phyloP scores from a whole-genome alignment of 2,329 filamentous ascomycete species.

The Colletotrichum godetiae region DNA sequence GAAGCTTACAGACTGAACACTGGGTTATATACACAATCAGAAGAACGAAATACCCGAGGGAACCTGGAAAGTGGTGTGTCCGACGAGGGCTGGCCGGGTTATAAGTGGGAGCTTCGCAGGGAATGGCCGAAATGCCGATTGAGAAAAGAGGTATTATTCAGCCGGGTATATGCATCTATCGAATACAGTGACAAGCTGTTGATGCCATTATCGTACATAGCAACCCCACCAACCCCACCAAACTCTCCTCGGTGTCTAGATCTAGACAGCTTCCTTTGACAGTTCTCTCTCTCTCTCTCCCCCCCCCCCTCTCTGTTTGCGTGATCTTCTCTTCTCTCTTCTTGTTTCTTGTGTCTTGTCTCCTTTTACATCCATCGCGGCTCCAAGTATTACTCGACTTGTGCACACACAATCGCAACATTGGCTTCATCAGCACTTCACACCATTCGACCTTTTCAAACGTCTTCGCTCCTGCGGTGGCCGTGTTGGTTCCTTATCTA shows the following conservation, averaged over 20 bases:
- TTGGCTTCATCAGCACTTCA: neutral
- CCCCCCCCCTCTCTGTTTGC: too few relatives aligned
- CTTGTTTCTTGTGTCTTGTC: neutral
- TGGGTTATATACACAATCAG: neutral
- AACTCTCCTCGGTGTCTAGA: neutral
- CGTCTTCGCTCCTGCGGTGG: neutral
- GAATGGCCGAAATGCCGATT: neutral
- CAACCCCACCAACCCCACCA: neutral
- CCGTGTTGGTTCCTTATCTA: neutral
- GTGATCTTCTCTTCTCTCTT: neutral
- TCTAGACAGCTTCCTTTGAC: neutral
- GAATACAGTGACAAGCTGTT: neutral
- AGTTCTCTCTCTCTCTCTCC: neutral
- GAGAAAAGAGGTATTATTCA: slow-evolving; percentile 4
- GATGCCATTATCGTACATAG: slow-evolving; percentile 22
- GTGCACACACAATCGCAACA: neutral
- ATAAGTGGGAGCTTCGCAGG: slow-evolving; percentile 11
- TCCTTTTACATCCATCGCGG: neutral
- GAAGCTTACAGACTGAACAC: neutral
- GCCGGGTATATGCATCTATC: slow-evolving; percentile 9
- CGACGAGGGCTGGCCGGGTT: neutral
- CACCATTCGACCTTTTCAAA: neutral
- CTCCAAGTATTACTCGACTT: neutral
- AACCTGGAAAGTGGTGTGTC: neutral
- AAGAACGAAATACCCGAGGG: neutral